Base-by-base conservation (phyloP, 805 yeast genomes). In the Hanseniaspora mollemarum region DNA sequence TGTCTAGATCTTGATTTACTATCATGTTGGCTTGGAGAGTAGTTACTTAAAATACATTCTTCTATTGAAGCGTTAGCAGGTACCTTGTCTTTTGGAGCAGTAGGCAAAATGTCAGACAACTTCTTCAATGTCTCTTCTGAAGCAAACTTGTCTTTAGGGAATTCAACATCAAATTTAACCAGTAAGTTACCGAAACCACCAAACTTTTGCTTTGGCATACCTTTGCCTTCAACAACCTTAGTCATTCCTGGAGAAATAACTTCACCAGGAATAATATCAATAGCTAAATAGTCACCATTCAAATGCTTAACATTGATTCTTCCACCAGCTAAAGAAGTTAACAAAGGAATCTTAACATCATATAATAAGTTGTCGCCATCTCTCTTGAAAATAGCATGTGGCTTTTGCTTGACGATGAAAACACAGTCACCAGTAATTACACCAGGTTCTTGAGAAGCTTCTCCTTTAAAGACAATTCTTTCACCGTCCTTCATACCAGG, bases 401-500 rank as follows among this genome's bases (percentile, higher is more conserved):
- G 85, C 73, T 83, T 86, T 74, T 90, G 95, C 56, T 85, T 90
- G 57, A 92, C 77, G 36, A 87, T 83, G 58, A 92, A 87, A 54
- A 92, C 75, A 56, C 92, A 97, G 67, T 92, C 98, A 67, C 99
- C 99, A 28, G 98, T 95, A 54, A 87, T 79, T 53, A 86, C 76
- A 66, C 83, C 87, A 55, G 97, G 97, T 57, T 83, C 92, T 70
- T 90, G 96, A 70, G 92, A 98, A 62, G 96, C 96, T 72, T 90
- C 96, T 58, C 96, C 97, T 59, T 79, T 74, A 73, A 90, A 92
- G 6, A 80, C 85, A 59, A 92, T 77, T 70, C 80, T 80, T 72
- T 90, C 95, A 54, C 96, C 96, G 62, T 87, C 83, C 63, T 74
- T 81, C 96, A 90, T 90, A 72, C 99, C 99, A 61, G 94, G 92